Base-by-base conservation (phyloP, 352 stramenopile genomes). In the Pythium grandisporangium region DNA sequence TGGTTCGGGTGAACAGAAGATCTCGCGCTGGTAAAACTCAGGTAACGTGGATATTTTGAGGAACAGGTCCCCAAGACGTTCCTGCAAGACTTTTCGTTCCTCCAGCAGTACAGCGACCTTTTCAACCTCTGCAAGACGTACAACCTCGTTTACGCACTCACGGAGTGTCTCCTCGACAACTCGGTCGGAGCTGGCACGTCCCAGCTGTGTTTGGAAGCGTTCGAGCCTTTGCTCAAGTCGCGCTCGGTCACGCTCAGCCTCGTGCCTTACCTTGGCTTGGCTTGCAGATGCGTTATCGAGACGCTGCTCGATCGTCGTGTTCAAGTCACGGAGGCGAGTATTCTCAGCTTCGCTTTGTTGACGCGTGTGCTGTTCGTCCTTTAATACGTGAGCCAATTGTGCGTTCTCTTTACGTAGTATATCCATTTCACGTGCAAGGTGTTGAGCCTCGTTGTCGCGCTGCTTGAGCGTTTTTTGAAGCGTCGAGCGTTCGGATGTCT, bases 21-120 rank as follows among this genome's bases (percentile, higher is more conserved):
- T 83, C 58, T 90, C 66, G 30, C 77, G 74, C 38, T 90, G 70
- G 35, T 92, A 92, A 34, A 92, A 92, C 30, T 90, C 79, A 23
- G 79, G 79, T 30, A 90, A 58, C 11, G 71, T 84, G 32, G 79
- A 88, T 53, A 90, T 82, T 49, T 90, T 93, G 37, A 87, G 46
- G 37, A 84, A 80, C 20, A 93, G 46, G 34, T 90, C 70, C 13
- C 68, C 70, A 8, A 93, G 58, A 12, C 70, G 66, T 27, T 84
- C 60, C 38, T 87, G 72, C 25, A 93, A 45, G 21, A 83, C 61
- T n/a, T 63, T 59, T 12, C 77, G 72, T 51, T 93, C 79, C 27
- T 93, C 76, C 27, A 69, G 58, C 12, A 90, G 37, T 6, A 63
- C 63, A 1, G 42, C 45, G 13, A 79, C 48, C 35, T 78, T 87